These are phyloP conservation scores for Amanita pseudoporphyria DNA, from an alignment of 768 basidiomycete species.

Conservation along the genomic window DNA sequence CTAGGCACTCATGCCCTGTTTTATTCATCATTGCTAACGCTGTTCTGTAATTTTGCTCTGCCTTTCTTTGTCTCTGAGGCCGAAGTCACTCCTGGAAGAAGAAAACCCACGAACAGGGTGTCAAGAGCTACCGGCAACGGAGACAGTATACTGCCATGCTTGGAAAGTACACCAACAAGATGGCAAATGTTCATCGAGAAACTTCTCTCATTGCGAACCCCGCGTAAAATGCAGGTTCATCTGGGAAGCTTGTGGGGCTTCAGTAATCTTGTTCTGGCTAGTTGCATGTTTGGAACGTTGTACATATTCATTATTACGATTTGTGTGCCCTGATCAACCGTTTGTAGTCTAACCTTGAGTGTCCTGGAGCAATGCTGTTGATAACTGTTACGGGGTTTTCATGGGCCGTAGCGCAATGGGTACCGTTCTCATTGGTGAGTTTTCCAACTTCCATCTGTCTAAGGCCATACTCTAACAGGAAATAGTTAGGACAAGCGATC, in stretches of 20 bases:
- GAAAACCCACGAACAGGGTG: neutral
- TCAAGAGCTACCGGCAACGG: too few species aligned
- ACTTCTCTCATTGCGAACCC: constrained; percentile 19
- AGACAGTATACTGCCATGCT: too few species aligned
- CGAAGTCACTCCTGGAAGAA: neutral
- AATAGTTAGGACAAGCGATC: constrained; percentile 78
- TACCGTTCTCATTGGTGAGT: constrained; percentile 75
- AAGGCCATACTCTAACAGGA: neutral
- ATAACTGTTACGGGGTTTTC: constrained; percentile 78
- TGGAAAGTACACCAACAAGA: neutral
- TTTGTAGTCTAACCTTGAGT: constrained; percentile 54
- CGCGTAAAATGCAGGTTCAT: constrained; percentile 43
- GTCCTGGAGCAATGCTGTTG: constrained; percentile 67
- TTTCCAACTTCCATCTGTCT: constrained; percentile 13
- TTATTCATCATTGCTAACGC: constrained; percentile 59
- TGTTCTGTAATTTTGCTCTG: constrained; percentile 57
- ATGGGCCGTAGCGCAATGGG: constrained; percentile 94
- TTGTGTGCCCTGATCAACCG: neutral
- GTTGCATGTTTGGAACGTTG: constrained; percentile 78
- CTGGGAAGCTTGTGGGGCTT: constrained; percentile 70
- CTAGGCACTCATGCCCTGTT: constrained; percentile 81
- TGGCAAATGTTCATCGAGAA: neutral
- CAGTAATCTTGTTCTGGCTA: constrained; percentile 64
- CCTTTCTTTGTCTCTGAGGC: constrained; percentile 52
- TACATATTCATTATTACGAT: constrained; percentile 29